Base-by-base conservation (phyloP, 2,329 filamentous ascomycete species). In the Fusarium sp. region DNA sequence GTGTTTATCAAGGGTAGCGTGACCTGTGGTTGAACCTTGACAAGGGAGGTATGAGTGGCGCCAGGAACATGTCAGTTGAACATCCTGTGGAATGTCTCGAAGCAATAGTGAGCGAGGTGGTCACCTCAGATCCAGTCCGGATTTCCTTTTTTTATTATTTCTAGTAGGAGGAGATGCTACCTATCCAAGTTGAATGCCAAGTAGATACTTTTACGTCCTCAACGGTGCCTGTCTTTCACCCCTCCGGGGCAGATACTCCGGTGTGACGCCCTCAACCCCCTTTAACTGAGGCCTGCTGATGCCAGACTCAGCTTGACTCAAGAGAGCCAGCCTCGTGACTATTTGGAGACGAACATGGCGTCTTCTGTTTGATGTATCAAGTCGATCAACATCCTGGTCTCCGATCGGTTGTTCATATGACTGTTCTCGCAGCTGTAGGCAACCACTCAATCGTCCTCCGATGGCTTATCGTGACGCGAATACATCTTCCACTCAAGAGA, bases 401-500 rank as follows among this genome's bases (percentile, higher is more conserved):
- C 29, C 20, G 24, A n/a, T 35, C 22, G 20, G 36, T 17, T 60
- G 17, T 24, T 29, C n/a, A 8, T 16, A 5, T 36, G 44, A 12
- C 40, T 42, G 27, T 62, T 24, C 31, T 24, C 10, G 27, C 10
- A 17, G 29, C 31, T 8, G 61, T 40, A 35, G 20, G 33, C 35
- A 46, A 29, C 38, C 17, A 51, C 22, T 49, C 61, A 64, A 27
- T 68, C 38, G 51, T 74, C 66, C 46, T 85, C 83, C 4, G 80
- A 78, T 1, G 87, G 87, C 79, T 87, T 87, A 78, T 91, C 86
- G 75, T 91, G 88, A 35, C 89, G 82, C 58, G 88, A 90, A 79
- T 90, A 91, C 86, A 90, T 89, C 80, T 88, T 88, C 81, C 89
- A 91, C 81, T 91, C 89, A 6, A 87, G 81, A 11, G 86, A 86